phyloP scores from a whole-genome alignment of 345 rosid species.

The Populus alba region DNA sequence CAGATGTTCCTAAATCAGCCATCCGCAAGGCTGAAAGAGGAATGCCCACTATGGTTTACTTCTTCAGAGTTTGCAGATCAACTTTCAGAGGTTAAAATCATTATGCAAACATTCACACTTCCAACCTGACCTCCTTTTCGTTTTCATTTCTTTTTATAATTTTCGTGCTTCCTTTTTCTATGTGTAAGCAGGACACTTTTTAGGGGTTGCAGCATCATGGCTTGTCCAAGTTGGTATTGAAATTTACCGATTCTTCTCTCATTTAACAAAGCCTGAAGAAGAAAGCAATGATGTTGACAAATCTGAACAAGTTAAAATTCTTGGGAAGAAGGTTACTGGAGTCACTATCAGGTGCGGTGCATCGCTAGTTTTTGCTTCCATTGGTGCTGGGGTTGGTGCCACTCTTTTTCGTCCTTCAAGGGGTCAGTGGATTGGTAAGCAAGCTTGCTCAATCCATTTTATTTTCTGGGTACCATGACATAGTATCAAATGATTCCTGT shows the following conservation, averaged over 20 bases:
- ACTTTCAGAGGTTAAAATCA: slow-evolving; percentile 78
- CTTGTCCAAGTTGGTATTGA: slow-evolving; percentile 84
- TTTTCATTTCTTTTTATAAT: background rate
- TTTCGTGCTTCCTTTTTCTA: background rate
- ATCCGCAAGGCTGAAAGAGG: slow-evolving; percentile 80
- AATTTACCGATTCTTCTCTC: slow-evolving; percentile 51
- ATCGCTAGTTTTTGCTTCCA: slow-evolving; percentile 79
- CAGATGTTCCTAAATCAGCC: slow-evolving; percentile 87
- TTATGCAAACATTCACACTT: background rate
- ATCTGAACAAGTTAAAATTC: slow-evolving; percentile 50
- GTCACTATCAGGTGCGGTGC: slow-evolving; percentile 69
- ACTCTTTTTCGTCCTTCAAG: slow-evolving; percentile 63
- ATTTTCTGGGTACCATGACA: background rate
- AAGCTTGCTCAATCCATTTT: background rate
- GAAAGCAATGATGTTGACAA: slow-evolving; percentile 36
- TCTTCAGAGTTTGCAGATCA: slow-evolving; percentile 72
- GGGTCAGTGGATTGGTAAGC: slow-evolving; percentile 96
- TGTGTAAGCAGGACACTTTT: slow-evolving; percentile 62
- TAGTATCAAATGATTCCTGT: too few relatives aligned
- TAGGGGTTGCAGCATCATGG: slow-evolving; percentile 88
- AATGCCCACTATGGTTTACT: slow-evolving; percentile 55
- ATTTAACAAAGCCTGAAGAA: slow-evolving; percentile 34
- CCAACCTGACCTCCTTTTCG: background rate
- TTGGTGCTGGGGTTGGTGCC: slow-evolving; percentile 91
- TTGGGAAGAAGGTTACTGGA: slow-evolving; percentile 69